A percentile compares a stretch with the other conserved stretches of the same genome.
Evolutionary conservation across 306 rosid species (phyloP).

Genomic region (Prunus armeniaca): DNA sequence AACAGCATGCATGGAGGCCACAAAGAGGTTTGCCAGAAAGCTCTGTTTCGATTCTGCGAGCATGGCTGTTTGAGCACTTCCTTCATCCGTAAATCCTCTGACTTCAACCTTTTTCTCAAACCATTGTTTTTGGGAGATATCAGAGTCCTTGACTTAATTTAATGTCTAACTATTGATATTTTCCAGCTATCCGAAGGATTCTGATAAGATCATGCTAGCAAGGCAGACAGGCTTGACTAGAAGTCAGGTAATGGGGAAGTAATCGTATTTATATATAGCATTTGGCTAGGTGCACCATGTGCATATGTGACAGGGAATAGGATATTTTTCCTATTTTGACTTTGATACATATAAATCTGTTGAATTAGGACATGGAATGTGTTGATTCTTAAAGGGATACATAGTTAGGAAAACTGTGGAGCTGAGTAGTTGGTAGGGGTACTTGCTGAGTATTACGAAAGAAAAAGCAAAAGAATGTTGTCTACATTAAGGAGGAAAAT

Average conservation of each 20-base stretch:
- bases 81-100: slow-evolving; percentile 70
- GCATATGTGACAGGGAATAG: not conserved
- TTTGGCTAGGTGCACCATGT: not conserved
- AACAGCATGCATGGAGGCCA: slow-evolving; percentile 79
- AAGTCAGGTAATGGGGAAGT: slow-evolving; percentile 61
- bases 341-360: not conserved
- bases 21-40: slow-evolving; percentile 84
- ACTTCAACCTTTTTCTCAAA: not conserved
- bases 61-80: slow-evolving; percentile 91
- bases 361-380: not conserved
- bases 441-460: not conserved
- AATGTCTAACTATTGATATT: slow-evolving; percentile 12
- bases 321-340: not conserved
- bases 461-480: not conserved
- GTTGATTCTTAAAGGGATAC: no score
- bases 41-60: slow-evolving; percentile 77
- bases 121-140: not conserved
- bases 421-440: no score
- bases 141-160: not conserved
- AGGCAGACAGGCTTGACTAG: slow-evolving; percentile 82
- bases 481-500: no score
- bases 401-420: no score
- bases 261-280: not conserved
- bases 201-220: slow-evolving; percentile 85
- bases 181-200: slow-evolving; percentile 77